These are phyloP conservation scores for Phaffia rhodozyma DNA, from an alignment of 1,284 basidiomycete species.

Conservation along the genomic window DNA sequence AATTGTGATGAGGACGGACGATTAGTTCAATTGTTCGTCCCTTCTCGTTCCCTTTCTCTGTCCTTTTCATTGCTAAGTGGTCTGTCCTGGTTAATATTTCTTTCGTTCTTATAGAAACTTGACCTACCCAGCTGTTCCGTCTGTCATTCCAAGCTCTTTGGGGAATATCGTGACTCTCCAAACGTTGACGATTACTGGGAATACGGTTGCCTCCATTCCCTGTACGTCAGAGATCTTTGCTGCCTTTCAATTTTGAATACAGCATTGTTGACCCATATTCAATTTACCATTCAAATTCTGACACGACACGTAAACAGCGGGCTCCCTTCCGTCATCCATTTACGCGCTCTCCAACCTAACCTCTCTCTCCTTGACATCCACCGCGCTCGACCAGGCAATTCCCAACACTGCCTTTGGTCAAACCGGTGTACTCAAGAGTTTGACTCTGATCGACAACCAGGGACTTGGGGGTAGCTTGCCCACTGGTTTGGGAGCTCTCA, in stretches of 20 bases:
- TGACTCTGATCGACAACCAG: conserved; percentile 28
- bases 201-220: conserved; percentile 27
- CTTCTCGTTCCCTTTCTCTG: neutral
- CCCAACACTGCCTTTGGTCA: conserved; percentile 22
- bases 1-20: conserved; percentile 29
- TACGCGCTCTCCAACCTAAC: conserved; percentile 24
- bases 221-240: conserved; percentile 21
- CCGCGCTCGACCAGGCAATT: conserved; percentile 27
- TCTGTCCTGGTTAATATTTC: neutral
- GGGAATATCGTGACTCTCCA: conserved; percentile 28
- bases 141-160: conserved; percentile 24
- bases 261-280: neutral
- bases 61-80: neutral
- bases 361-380: conserved; percentile 29
- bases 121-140: conserved; percentile 29
- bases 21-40: conserved; percentile 28
- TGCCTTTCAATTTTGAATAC: neutral
- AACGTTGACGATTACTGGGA: conserved; percentile 27
- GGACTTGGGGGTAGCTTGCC: conserved; percentile 29
- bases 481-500: conserved; percentile 21
- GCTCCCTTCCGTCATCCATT: conserved; percentile 25
- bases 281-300: neutral
- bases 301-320: conserved; percentile 20
- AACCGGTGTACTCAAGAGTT: conserved; percentile 21
- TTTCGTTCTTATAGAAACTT: conserved; percentile 22